These are phyloP conservation scores for Trichocladium uniseriatum DNA, from an alignment of 495 filamentous ascomycete genomes.

Conservation along the genomic window DNA sequence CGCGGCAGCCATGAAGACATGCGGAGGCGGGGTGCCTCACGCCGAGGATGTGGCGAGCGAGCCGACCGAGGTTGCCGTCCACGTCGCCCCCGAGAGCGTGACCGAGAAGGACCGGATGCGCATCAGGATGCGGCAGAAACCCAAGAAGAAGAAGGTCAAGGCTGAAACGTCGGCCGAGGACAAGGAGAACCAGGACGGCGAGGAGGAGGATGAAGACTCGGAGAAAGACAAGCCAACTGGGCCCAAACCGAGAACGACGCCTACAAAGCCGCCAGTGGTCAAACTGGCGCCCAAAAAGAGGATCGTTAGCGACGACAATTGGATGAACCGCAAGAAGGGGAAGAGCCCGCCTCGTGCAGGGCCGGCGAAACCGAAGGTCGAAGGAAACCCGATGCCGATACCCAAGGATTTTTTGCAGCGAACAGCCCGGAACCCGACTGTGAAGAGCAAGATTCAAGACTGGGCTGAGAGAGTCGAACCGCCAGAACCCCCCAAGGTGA, in stretches of 20 bases:
- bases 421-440: constrained; percentile 39
- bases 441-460: constrained; percentile 43
- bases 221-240: constrained; percentile 22
- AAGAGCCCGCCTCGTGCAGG: constrained; percentile 34
- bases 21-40: constrained; percentile 25
- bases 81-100: constrained; percentile 38
- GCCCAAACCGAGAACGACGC: constrained; percentile 2
- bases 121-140: constrained; percentile 37
- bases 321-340: constrained; percentile 49
- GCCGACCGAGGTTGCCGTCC: constrained; percentile 36
- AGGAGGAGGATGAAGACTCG: constrained; percentile 16
- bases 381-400: constrained; percentile 28
- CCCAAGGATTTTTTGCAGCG: constrained; percentile 45
- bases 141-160: constrained; percentile 25
- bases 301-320: constrained; percentile 73
- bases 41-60: constrained; percentile 34
- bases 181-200: constrained; percentile 19
- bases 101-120: constrained; percentile 42
- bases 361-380: constrained; percentile 28
- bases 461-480: constrained; percentile 41
- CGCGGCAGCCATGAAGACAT: constrained; percentile 42
- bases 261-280: constrained; percentile 9
- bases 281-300: constrained; percentile 55
- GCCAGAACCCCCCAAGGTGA: constrained; percentile 20
- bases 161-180: constrained; percentile 14